A percentile compares a stretch with the other conserved stretches of the same genome.
phyloP scores from a whole-genome alignment of 371 early-diverging fungal genomes.

The Parasitella parasitica region DNA sequence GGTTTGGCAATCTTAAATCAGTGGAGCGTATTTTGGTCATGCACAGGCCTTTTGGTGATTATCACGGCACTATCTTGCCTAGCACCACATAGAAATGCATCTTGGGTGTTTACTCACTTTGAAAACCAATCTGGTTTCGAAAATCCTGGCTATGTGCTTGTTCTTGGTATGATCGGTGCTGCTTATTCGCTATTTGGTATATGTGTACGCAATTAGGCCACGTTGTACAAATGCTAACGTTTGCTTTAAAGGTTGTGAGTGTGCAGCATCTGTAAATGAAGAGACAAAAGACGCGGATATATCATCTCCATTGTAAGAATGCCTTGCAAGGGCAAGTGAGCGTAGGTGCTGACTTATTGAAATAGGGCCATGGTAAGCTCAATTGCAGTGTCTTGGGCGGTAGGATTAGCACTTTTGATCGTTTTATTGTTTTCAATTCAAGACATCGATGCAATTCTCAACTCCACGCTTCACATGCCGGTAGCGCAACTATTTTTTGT shows the following conservation, averaged over 20 bases:
- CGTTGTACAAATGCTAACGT: no score
- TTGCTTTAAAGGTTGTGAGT: conserved; percentile 37
- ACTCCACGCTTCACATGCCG: conserved; percentile 35
- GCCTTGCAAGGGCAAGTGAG: no score
- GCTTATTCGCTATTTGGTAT: conserved; percentile 49
- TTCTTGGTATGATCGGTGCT: conserved; percentile 46
- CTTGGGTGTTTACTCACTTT: conserved; percentile 42
- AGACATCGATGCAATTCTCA: conserved; percentile 36
- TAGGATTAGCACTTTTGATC: conserved; percentile 36
- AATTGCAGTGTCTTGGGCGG: conserved; percentile 38
- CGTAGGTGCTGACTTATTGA: neutral
- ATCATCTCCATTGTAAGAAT: conserved; percentile 35
- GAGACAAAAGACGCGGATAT: conserved; percentile 48
- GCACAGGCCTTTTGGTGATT: conserved; percentile 33
- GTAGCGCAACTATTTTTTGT: conserved; percentile 45
- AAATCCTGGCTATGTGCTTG: conserved; percentile 35
- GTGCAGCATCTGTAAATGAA: conserved; percentile 43
- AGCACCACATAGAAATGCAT: conserved; percentile 22
- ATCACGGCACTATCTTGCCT: conserved; percentile 20
- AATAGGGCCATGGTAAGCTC: conserved; percentile 42
- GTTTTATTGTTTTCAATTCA: conserved; percentile 43
- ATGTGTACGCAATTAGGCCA: no score
- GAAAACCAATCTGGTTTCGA: conserved; percentile 46
- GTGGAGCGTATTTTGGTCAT: conserved; percentile 47
- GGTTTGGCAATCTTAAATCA: conserved; percentile 31